phyloP scores from a whole-genome alignment of 352 stramenopile species.

The Phytophthora nicotianae region DNA sequence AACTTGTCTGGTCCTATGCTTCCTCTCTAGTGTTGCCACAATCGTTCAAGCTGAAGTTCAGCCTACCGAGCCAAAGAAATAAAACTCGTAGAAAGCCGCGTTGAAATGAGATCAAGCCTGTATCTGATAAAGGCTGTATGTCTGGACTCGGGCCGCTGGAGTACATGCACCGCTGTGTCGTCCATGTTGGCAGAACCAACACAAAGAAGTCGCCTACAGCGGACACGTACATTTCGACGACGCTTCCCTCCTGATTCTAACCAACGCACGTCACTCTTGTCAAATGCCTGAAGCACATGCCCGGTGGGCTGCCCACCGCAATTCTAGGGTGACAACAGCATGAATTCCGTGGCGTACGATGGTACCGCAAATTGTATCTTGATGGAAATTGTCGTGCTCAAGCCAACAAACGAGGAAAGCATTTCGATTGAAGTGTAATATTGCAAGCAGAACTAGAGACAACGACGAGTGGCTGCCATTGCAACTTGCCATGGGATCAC shows the following conservation, averaged over 20 bases:
- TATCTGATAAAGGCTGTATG: neutral
- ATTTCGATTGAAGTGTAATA: too few relatives aligned
- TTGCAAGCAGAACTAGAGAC: too few relatives aligned
- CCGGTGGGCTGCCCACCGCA: neutral
- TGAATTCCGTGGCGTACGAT: too few relatives aligned
- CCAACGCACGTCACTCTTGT: conserved; percentile 10
- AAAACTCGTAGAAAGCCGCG: too few relatives aligned
- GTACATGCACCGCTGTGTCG: too few relatives aligned
- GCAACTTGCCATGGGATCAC: neutral
- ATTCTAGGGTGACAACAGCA: neutral
- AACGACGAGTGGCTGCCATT: too few relatives aligned
- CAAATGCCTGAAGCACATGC: neutral
- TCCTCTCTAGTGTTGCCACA: conserved; percentile 4
- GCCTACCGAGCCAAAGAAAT: neutral
- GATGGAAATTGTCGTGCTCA: too few relatives aligned
- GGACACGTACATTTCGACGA: conserved; percentile 1
- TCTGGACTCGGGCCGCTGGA: conserved; percentile 4
- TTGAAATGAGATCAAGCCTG: neutral
- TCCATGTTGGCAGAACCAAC: too few relatives aligned
- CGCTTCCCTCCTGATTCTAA: conserved; percentile 16
- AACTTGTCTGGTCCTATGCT: neutral
- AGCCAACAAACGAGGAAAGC: too few relatives aligned
- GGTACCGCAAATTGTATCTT: too few relatives aligned
- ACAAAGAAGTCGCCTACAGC: conserved; percentile 12
- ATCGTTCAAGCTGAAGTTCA: conserved; percentile 3